A percentile compares a stretch with the other conserved stretches of the same genome.
Evolutionary conservation across 2,329 filamentous ascomycete genomes (phyloP).

Genomic region (Fusarium lateritium): DNA sequence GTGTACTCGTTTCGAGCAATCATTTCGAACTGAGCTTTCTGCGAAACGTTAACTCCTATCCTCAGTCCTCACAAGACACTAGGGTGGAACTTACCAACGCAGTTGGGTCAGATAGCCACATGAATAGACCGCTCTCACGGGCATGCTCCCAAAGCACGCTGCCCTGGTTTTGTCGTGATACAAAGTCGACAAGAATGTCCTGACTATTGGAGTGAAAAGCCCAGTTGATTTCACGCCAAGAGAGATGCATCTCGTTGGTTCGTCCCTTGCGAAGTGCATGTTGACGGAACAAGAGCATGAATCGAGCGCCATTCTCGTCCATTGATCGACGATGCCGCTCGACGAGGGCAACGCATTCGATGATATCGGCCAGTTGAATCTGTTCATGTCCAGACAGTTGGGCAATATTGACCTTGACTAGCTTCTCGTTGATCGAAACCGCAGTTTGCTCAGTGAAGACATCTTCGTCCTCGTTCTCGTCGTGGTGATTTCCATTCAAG

Average conservation of each 20-base stretch:
- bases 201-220: slow-evolving; percentile 89
- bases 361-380: slow-evolving; percentile 85
- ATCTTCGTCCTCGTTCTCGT: slow-evolving; percentile 70
- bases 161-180: slow-evolving; percentile 83
- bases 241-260: slow-evolving; percentile 75
- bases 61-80: not conserved
- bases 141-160: slow-evolving; percentile 89
- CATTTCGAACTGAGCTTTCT: slow-evolving; percentile 82
- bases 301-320: slow-evolving; percentile 90
- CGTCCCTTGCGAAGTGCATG: slow-evolving; percentile 79
- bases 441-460: slow-evolving; percentile 81
- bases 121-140: slow-evolving; percentile 89
- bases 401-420: slow-evolving; percentile 81
- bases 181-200: slow-evolving; percentile 89
- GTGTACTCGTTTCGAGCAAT: slow-evolving; percentile 95
- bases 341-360: slow-evolving; percentile 87
- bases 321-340: slow-evolving; percentile 90
- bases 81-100: slow-evolving; percentile 72
- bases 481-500: slow-evolving; percentile 52
- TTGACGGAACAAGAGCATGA: slow-evolving; percentile 89
- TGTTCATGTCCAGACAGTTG: slow-evolving; percentile 89
- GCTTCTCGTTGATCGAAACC: slow-evolving; percentile 78
- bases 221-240: slow-evolving; percentile 87
- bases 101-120: slow-evolving; percentile 88
- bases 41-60: slow-evolving; percentile 19